Evolutionary conservation across 306 rosid genomes (phyloP).

Genomic region (Glycine latifolia): DNA sequence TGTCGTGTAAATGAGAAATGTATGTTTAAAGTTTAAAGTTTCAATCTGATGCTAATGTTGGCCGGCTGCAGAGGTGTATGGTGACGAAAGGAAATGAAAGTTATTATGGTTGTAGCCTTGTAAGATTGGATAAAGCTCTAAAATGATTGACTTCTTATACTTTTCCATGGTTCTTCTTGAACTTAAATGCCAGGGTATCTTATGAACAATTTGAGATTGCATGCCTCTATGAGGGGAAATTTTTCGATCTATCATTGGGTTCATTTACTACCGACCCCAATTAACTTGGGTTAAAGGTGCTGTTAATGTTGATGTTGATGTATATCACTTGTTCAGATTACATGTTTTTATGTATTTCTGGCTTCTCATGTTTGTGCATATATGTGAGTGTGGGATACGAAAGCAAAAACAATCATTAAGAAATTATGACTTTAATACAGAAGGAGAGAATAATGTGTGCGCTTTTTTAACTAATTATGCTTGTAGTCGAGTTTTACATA

Average conservation of each 20-base stretch:
- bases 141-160: slow-evolving; percentile 8
- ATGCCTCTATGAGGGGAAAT: background rate
- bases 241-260: background rate
- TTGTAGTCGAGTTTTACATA: slow-evolving; percentile 13
- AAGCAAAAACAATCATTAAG: background rate
- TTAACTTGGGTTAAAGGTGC: too few relatives aligned
- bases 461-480: background rate
- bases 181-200: background rate
- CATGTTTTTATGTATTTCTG: background rate
- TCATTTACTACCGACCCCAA: too few relatives aligned
- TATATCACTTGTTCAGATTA: slow-evolving; percentile 18
- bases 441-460: background rate
- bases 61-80: slow-evolving; percentile 30
- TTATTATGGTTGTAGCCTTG: slow-evolving; percentile 10
- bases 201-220: slow-evolving; percentile 4
- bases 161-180: slow-evolving; percentile 6
- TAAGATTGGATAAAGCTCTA: slow-evolving; percentile 14
- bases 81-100: background rate
- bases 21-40: slow-evolving; percentile 5
- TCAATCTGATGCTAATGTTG: slow-evolving; percentile 12
- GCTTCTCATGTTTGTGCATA: background rate
- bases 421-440: background rate
- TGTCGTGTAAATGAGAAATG: slow-evolving; percentile 38
- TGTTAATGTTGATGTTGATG: too few relatives aligned
- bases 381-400: background rate